phyloP scores from a whole-genome alignment of 2,329 filamentous ascomycete species.

The Ceratocystis papillata region DNA sequence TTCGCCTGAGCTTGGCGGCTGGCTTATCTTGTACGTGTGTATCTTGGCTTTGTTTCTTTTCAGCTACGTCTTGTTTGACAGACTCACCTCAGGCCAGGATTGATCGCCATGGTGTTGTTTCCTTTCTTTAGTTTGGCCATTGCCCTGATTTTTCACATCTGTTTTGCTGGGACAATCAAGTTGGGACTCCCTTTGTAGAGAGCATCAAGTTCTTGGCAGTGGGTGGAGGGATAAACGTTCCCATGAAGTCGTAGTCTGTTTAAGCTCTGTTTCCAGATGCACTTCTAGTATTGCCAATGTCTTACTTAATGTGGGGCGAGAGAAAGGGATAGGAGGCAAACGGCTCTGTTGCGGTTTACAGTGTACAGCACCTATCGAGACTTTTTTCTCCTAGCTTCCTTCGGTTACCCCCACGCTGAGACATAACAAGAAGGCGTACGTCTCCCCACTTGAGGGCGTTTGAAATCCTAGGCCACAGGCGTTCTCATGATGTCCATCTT shows the following conservation, averaged over 20 bases:
- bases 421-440: not conserved
- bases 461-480: not conserved
- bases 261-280: constrained; percentile 15
- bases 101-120: constrained; percentile 1
- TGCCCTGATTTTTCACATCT: constrained; percentile 5
- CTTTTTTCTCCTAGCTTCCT: not conserved
- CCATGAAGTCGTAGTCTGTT: constrained; percentile 11
- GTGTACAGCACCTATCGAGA: too few species aligned
- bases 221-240: not conserved
- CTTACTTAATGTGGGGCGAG: not conserved
- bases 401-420: not conserved
- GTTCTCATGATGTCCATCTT: too few species aligned
- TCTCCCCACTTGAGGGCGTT: not conserved
- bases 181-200: not conserved
- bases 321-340: not conserved
- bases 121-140: not conserved
- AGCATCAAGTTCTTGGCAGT: constrained; percentile 1
- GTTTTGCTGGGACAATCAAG: not conserved
- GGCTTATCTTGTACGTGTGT: not conserved
- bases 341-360: too few species aligned
- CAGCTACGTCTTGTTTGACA: not conserved
- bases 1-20: constrained; percentile 6
- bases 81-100: not conserved
- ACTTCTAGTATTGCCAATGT: constrained; percentile 16
- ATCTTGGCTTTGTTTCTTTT: not conserved